These are phyloP conservation scores for Colletotrichum chrysophilum DNA, from an alignment of 2,329 filamentous ascomycete species.

Conservation along the genomic window DNA sequence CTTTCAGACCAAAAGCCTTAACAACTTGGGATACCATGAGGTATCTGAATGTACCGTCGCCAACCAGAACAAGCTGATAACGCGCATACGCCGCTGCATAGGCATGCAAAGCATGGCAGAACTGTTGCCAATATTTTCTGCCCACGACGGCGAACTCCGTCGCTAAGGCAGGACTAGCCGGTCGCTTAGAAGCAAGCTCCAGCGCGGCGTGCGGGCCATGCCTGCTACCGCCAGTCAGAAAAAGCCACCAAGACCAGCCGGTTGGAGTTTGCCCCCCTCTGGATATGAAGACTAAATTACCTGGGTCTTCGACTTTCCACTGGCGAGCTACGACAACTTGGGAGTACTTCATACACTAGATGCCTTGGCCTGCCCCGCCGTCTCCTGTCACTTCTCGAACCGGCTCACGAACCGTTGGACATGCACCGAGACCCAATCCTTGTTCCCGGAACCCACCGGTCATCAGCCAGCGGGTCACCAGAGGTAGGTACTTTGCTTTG, in stretches of 20 bases:
- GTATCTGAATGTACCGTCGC: background rate
- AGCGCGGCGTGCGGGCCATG: background rate
- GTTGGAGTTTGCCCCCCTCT: background rate
- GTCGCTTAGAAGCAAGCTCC: constrained; percentile 9
- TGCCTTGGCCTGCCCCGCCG: constrained; percentile 1
- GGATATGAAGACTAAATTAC: background rate
- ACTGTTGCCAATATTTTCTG: background rate
- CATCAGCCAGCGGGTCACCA: background rate
- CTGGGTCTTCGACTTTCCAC: background rate
- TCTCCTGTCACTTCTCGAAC: constrained; percentile 18
- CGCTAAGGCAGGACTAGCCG: background rate
- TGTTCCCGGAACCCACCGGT: background rate
- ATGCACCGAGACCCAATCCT: background rate
- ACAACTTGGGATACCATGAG: background rate
- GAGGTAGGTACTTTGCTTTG: background rate
- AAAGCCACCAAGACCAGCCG: background rate
- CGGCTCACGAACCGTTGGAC: constrained; percentile 17
- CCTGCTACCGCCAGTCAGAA: background rate
- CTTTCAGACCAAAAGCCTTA: background rate
- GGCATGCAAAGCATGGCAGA: background rate
- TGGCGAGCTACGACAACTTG: background rate
- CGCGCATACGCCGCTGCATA: background rate
- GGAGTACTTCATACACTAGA: background rate
- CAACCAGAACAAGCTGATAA: background rate
- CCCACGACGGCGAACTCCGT: constrained; percentile 4